Conservation (phyloP, 371 early-diverging fungal genomes). For the Apophysomyces ossiformis region DNA sequence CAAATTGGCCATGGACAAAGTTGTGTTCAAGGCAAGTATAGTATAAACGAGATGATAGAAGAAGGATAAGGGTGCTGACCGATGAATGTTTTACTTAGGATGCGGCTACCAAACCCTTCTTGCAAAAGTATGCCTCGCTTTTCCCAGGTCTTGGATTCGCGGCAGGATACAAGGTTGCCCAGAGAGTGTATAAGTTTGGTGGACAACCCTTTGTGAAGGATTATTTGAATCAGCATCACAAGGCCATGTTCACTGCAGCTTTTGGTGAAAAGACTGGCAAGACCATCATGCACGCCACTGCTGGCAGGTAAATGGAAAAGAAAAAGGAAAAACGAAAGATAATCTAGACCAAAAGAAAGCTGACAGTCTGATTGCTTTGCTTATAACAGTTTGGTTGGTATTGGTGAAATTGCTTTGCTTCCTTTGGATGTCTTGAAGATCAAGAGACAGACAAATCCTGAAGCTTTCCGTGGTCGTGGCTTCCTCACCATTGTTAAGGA, state of each 20-base stretch:
- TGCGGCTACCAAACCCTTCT: conserved; percentile 70
- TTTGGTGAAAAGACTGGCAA: conserved; percentile 96
- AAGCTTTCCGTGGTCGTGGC: conserved; percentile 85
- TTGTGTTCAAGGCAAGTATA: conserved; percentile 82
- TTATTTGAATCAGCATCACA: conserved; percentile 84
- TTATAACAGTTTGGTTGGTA: conserved; percentile 81
- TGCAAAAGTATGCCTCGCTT: conserved; percentile 88
- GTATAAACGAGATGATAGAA: neutral
- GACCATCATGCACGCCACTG: conserved; percentile 97
- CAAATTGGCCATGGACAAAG: conserved; percentile 65
- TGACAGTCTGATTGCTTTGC: neutral
- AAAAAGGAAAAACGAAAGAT: neutral
- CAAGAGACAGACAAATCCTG: conserved; percentile 95
- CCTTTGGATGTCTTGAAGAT: conserved; percentile 98
- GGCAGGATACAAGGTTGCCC: conserved; percentile 94
- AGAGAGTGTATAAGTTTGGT: conserved; percentile 97
- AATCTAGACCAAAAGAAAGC: neutral
- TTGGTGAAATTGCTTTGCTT: conserved; percentile 95
- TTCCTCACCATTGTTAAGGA: conserved; percentile 81
- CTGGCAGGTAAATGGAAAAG: conserved; percentile 66
- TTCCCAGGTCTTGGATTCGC: conserved; percentile 98
- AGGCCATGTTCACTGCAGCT: conserved; percentile 67
- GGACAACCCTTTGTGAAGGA: conserved; percentile 97
- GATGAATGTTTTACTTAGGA: conserved; percentile 52
- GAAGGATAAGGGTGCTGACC: neutral